Percentiles rank a stretch among this genome's conserved stretches.
These are phyloP conservation scores for Ophiostoma sp. DNA, from an alignment of 2,329 filamentous ascomycete genomes.

Conservation along the genomic window DNA sequence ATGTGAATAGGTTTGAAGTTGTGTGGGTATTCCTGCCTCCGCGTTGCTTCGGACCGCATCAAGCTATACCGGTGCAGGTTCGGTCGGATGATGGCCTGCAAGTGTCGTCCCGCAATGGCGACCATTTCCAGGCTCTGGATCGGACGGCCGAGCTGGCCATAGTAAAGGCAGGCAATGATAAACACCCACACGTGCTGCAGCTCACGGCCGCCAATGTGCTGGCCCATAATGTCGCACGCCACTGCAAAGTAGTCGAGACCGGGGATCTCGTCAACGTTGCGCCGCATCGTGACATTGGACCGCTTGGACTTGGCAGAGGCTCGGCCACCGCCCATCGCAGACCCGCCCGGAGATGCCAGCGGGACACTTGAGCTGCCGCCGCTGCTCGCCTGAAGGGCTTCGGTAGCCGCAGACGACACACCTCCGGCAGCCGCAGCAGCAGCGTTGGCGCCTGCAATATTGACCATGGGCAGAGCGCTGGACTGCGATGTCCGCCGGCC, in stretches of 20 bases:
- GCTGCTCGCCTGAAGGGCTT: neutral
- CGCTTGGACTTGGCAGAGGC: neutral
- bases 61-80: conserved; percentile 39
- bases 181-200: conserved; percentile 79
- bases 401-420: neutral
- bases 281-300: conserved; percentile 22
- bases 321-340: neutral
- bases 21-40: conserved; percentile 28
- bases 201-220: conserved; percentile 70
- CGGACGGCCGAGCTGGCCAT: conserved; percentile 79
- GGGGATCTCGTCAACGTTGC: conserved; percentile 80
- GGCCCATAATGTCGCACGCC: conserved; percentile 79
- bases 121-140: conserved; percentile 73
- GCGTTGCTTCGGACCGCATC: conserved; percentile 28
- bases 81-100: conserved; percentile 71
- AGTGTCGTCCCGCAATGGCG: conserved; percentile 48
- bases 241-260: conserved; percentile 85
- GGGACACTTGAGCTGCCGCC: neutral
- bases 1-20: neutral
- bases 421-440: neutral
- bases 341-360: neutral
- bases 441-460: conserved; percentile 8
- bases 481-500: conserved; percentile 53
- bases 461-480: conserved; percentile 26
- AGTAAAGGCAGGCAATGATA: conserved; percentile 80